Conservation (phyloP, 2,329 filamentous ascomycete genomes). For the Hypocreales sp. region DNA sequence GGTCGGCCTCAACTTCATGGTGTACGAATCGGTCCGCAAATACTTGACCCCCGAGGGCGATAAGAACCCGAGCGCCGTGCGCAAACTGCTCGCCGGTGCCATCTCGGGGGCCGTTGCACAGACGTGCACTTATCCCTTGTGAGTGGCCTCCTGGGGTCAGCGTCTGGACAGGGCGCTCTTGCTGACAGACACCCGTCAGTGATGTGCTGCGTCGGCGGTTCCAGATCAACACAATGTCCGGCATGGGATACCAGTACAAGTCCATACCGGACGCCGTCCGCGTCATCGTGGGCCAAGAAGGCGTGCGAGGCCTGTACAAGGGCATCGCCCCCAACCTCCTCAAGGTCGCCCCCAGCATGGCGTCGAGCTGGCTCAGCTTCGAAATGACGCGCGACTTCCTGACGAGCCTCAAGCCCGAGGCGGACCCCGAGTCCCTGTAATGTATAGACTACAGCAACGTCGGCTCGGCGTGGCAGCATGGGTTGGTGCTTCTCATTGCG, state of each 20-base stretch:
- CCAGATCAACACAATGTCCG: constrained; percentile 98
- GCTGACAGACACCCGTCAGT: constrained; percentile 26
- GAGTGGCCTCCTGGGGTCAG: constrained; percentile 21
- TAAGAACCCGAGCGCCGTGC: constrained; percentile 59
- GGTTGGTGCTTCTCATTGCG: constrained; percentile 1
- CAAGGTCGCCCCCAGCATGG: constrained; percentile 97
- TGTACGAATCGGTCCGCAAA: constrained; percentile 77
- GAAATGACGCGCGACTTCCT: constrained; percentile 85
- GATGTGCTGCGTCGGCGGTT: constrained; percentile 88
- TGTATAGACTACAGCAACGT: no score
- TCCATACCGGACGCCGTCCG: constrained; percentile 69
- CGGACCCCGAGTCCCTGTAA: constrained; percentile 11
- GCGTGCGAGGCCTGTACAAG: constrained; percentile 78
- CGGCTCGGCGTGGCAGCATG: not conserved
- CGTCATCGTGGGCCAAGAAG: constrained; percentile 73
- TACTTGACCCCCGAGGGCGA: constrained; percentile 80
- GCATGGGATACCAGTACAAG: constrained; percentile 93
- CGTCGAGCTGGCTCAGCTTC: constrained; percentile 94
- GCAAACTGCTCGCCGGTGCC: constrained; percentile 80
- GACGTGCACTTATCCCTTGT: constrained; percentile 98
- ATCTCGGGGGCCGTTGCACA: constrained; percentile 94
- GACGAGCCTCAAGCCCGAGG: constrained; percentile 39
- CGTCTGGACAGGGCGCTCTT: not conserved
- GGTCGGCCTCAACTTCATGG: constrained; percentile 97
- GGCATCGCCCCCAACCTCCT: constrained; percentile 89